Percentiles rank a stretch among this genome's conserved stretches.
These are phyloP conservation scores for Amphicarpaea edgeworthii DNA, from an alignment of 306 rosid genomes.

Conservation along the genomic window DNA sequence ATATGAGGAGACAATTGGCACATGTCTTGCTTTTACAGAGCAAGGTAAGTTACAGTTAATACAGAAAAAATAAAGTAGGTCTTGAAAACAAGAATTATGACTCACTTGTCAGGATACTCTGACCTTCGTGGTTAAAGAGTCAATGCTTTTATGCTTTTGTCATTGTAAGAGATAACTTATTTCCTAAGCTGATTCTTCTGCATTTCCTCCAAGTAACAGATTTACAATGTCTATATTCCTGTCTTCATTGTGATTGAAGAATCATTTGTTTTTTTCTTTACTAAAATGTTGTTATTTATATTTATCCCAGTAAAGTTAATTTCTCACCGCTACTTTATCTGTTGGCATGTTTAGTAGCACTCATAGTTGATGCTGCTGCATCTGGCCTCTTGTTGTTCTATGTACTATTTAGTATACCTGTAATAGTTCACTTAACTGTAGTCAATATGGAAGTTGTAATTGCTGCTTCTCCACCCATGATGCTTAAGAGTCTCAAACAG, in stretches of 20 bases:
- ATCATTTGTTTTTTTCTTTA: not conserved
- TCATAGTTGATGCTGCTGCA: conserved; percentile 13
- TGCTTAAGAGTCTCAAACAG: conserved; percentile 13
- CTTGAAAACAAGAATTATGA: conserved; percentile 3
- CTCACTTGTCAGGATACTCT: not conserved
- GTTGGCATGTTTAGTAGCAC: not conserved
- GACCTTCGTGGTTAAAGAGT: conserved; percentile 5
- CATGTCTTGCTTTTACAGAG: conserved; percentile 73
- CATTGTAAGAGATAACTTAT: conserved; percentile 4
- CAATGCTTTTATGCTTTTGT: conserved; percentile 9
- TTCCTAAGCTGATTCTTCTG: conserved; percentile 21
- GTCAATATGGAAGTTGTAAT: conserved; percentile 1
- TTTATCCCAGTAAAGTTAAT: conserved; percentile 11
- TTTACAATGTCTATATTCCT: not conserved
- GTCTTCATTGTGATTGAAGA: conserved; percentile 5
- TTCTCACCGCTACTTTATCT: not conserved
- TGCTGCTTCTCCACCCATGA: not conserved
- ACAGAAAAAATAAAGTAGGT: not conserved
- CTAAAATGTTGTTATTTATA: not conserved
- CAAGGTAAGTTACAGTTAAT: conserved; percentile 56
- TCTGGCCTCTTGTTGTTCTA: not conserved
- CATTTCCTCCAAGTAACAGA: conserved; percentile 16
- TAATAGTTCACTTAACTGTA: conserved; percentile 6
- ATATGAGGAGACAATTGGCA: conserved; percentile 79
- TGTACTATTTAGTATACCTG: not conserved